Base-by-base conservation (phyloP, 371 early-diverging fungal species). In the Syncephalastrum sp. region DNA sequence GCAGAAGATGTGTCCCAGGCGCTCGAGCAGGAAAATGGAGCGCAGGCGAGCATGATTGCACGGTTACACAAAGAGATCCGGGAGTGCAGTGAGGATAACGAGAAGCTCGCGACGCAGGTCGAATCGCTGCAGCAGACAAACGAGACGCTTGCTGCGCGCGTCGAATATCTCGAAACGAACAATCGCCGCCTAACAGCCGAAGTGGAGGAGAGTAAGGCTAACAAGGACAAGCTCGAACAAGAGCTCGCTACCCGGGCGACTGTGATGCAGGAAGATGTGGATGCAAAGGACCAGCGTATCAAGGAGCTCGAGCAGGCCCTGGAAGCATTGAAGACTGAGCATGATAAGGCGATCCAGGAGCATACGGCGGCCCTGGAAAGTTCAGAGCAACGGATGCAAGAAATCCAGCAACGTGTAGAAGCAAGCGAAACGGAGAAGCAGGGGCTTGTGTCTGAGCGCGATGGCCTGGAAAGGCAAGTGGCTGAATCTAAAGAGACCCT, bases 1-100 rank as follows among this genome's bases (percentile, higher is more conserved):
- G 64, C 84, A 14, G 83, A 88, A 50, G 80, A 54, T 8, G 47
- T 64, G 46, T 42, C 44, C 13, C 52, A 56, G 41, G 61, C 53
- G 1, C 50, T 70, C 2, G 89, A 88, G 24, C 83, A 82, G 42
- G 90, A 92, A 53, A 71, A 81, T 33, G 77, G 80, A 27, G 79
- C 77, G 0, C 69, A 91, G 12, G 72, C 77, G 0, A 60, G 66
- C 10, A 67, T 76, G 68, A 59, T 76, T 25, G 58, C 63, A 8
- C 65, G 67, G 19, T 53, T 76, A 14, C 76, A 76, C 33, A 42
- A 65, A n/a, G 76, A 76, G 49, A 67, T 89, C 2, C 77, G 82
- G 17, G 82, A 83, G 21, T 70, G 67, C 45, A 65, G 56, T 24
- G 69, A 70, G 3, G 76, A 76, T 13, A 72, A 76, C 41, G 69